phyloP scores from a whole-genome alignment of 192 early-diverging fungal genomes.

The Linderina pennispora region DNA sequence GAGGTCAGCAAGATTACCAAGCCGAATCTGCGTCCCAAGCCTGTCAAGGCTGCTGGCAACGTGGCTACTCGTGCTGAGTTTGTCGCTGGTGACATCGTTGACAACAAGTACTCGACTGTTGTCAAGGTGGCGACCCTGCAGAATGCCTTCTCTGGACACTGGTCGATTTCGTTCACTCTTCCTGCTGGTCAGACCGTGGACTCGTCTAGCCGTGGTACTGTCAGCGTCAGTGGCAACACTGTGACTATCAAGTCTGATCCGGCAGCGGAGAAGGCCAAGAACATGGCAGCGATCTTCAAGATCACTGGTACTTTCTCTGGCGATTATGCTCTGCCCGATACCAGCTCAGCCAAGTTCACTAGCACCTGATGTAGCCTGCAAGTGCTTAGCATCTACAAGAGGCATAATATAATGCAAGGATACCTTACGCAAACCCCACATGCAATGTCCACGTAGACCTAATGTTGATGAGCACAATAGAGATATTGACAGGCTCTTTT shows the following conservation, averaged over 20 bases:
- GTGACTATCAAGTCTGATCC: constrained; percentile 34
- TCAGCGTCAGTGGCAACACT: constrained; percentile 10
- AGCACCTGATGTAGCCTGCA: constrained; percentile 16
- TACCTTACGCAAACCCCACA: too few relatives aligned
- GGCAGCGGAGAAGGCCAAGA: constrained; percentile 16
- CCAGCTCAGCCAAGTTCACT: constrained; percentile 14
- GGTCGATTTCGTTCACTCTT: constrained; percentile 36
- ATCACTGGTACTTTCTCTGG: constrained; percentile 22
- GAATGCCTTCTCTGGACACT: constrained; percentile 34
- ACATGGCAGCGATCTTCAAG: constrained; percentile 42
- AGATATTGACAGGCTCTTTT: too few relatives aligned
- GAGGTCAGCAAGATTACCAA: constrained; percentile 19
- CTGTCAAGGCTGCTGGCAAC: constrained; percentile 24
- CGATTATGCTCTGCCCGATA: constrained; percentile 29
- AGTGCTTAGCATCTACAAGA: too few relatives aligned
- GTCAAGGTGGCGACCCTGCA: constrained; percentile 40
- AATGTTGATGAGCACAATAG: too few relatives aligned
- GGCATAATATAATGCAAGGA: too few relatives aligned
- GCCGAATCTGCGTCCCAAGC: constrained; percentile 28
- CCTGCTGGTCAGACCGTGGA: constrained; percentile 33
- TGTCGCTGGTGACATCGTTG: constrained; percentile 24
- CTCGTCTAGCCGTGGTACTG: constrained; percentile 28
- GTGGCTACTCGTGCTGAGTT: constrained; percentile 37
- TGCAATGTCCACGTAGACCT: too few relatives aligned
- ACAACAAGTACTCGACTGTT: constrained; percentile 31